Evolutionary conservation across 352 stramenopile genomes (phyloP), one percentile per base, ranked within the genome.

Genomic region (Pythium folliculosum): DNA sequence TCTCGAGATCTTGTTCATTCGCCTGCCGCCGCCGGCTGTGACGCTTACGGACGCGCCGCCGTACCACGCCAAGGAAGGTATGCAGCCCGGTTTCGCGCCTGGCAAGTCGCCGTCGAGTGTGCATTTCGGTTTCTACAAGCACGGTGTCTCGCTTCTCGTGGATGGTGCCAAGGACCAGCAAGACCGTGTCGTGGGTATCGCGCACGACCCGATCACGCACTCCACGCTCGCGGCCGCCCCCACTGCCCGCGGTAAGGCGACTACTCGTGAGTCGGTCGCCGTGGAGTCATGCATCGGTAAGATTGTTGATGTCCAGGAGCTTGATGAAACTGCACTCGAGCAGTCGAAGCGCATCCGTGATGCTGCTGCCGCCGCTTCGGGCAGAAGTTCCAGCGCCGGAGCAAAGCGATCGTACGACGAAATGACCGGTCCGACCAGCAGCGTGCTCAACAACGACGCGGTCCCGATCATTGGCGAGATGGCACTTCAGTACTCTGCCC

Each of bases 31-130:
- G 21, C 88, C 88, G 7, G 86, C 86, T 0, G 78, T 93, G 5
- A 69, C 81, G 37, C 61, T 95, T 17, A 67, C 80, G 0, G 88
- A 96, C 49, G 84, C 88, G 1, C 88, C 88, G 6, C 84, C 86
- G 44, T 96, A 94, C 69, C 88, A 96, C 63, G 80, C 80, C 22
- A 94, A 92, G 65, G 88, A 96, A 76, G 88, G 88, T 4, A 92
- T 96, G 81, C 84, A 93, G 68, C 88, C 88, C 21, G 88, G 86
- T 8, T 91, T 84, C 48, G 83, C 84, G 0, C 85, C 88, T 0
- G 88, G 88, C 13, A 96, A 94, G 65, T 91, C 81, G 16, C 88
- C 86, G 25, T 87, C 83, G 21, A 76, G 87, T 5, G 83, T 96
- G 30, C 86, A 94, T 71, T 79, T 86, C 14, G 82, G 86, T 21